Evolutionary conservation across 2,329 filamentous ascomycete genomes (phyloP).

Genomic region (Neofusicoccum sp.): DNA sequence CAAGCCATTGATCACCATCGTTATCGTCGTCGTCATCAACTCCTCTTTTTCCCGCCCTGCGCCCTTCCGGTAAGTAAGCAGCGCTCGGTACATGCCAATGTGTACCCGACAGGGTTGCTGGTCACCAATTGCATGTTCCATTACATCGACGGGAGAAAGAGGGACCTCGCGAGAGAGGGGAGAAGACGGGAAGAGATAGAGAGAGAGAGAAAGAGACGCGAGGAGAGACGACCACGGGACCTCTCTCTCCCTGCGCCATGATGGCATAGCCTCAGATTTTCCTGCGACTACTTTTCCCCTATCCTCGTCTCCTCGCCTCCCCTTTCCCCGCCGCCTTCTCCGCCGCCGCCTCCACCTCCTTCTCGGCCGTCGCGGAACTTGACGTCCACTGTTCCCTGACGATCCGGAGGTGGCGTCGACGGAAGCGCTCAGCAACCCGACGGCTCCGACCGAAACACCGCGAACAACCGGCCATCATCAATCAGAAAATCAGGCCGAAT

Average conservation of each 20-base stretch:
- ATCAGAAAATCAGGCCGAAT: background rate
- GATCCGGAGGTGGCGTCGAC: background rate
- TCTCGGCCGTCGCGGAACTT: background rate
- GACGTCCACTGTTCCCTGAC: background rate
- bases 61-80: constrained; percentile 1
- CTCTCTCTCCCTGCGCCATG: background rate
- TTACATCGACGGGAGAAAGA: background rate
- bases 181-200: too few species aligned
- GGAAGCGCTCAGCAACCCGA: background rate
- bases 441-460: background rate
- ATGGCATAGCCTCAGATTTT: background rate
- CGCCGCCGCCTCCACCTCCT: background rate
- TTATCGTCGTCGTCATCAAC: constrained; percentile 9
- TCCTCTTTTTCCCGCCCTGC: background rate
- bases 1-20: constrained; percentile 10
- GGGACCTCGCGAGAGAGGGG: too few species aligned
- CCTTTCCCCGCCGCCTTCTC: background rate
- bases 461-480: background rate
- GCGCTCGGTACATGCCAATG: background rate
- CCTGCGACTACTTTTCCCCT: background rate
- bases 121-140: background rate
- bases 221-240: too few species aligned
- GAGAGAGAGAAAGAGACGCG: too few species aligned
- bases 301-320: background rate
- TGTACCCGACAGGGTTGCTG: background rate